Evolutionary conservation across 2,329 filamentous ascomycete species (phyloP), one percentile per base, ranked within the genome.

Genomic region (Botrytis squamosa): DNA sequence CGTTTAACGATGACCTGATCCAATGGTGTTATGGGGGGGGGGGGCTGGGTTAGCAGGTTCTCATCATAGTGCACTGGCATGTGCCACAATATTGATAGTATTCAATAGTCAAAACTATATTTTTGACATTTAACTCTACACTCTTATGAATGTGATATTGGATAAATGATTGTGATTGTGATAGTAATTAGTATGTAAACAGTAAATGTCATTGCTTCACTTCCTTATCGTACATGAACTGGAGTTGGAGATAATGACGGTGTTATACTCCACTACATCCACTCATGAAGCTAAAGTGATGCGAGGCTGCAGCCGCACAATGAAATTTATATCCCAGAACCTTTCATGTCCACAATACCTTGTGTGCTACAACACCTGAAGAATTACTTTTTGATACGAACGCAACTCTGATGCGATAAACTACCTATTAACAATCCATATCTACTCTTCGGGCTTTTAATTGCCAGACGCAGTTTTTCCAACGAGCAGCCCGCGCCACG

Each of bases 41-140:
- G 33, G 40, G 49, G 64, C 18, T 49, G 66, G 64, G n/a, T 62
- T 29, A 55, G 66, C 55, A 72, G 63, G 63, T 68, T 55, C 38
- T 59, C 10, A 62, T 49, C 52, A 73, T 62, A 57, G 57, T 70
- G 49, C 64, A 73, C 65, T 46, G 62, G 60, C 33, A 67, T 44
- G 60, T 72, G 70, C 29, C 20, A 33, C 60, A 49, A 12, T 44
- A 72, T 59, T 42, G 70, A 72, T 65, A 72, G 63, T 67, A 72
- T 65, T 59, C 60, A 72, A 72, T 67, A 72, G 62, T 72, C 70
- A 67, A 72, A 62, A 64, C 52, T 14, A 71, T 67, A 44, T 71
- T 59, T 59, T 72, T 72, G 70, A 72, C 70, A 72, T 72, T n/a
- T 67, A 59, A 44, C 3, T 38, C 7, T 22, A 25, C 33, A 22